Evolutionary conservation across 2,329 filamentous ascomycete genomes (phyloP).

Genomic region (Reticulascus tulasneorum): DNA sequence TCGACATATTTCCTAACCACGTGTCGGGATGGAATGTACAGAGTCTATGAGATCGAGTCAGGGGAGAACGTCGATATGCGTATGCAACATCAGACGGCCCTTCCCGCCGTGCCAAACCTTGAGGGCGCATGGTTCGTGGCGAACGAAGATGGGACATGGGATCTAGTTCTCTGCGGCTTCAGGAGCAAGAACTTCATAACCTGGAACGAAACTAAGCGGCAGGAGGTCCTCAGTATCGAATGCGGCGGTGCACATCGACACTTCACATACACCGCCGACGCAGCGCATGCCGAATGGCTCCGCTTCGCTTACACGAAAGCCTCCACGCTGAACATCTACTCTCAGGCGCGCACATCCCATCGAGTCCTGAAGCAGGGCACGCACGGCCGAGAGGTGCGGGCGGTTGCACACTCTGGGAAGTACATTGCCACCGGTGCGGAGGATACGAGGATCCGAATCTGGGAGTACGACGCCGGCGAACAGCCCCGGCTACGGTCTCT

Average conservation of each 20-base stretch:
- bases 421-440: constrained; percentile 65
- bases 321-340: constrained; percentile 46
- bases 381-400: constrained; percentile 82
- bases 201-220: constrained; percentile 70
- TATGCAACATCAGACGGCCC: constrained; percentile 63
- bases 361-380: constrained; percentile 62
- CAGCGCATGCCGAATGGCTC: constrained; percentile 23
- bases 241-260: constrained; percentile 83
- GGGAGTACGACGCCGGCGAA: constrained; percentile 35
- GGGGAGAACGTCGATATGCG: constrained; percentile 40
- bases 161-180: constrained; percentile 77
- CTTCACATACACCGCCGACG: constrained; percentile 51
- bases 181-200: constrained; percentile 73
- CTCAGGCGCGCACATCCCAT: constrained; percentile 29
- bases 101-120: constrained; percentile 71
- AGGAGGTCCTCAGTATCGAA: constrained; percentile 67
- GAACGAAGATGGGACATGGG: constrained; percentile 27
- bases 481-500: constrained; percentile 41
- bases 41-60: constrained; percentile 50
- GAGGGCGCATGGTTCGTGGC: constrained; percentile 63
- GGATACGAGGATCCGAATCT: constrained; percentile 73
- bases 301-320: constrained; percentile 74
- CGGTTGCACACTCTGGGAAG: constrained; percentile 32
- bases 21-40: constrained; percentile 72
- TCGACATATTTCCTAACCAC: constrained; percentile 60